Evolutionary conservation across 2,329 filamentous ascomycete species (phyloP).

Genomic region (Trichophyton simii): DNA sequence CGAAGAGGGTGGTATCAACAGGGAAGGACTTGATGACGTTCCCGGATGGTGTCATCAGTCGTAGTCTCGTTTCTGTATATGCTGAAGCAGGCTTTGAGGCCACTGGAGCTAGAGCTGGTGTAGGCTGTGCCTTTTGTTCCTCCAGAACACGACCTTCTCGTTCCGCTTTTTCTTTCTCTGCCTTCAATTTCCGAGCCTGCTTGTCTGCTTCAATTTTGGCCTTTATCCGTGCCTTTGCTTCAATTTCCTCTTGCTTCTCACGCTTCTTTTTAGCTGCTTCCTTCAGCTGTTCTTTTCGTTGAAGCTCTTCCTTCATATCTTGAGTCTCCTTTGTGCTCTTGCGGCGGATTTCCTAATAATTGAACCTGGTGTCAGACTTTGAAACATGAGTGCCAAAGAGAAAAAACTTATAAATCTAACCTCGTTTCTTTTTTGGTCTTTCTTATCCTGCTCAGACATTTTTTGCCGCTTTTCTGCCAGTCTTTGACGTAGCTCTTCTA

Average conservation of each 20-base stretch:
- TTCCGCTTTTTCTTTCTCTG: constrained; percentile 71
- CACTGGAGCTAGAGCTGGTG: constrained; percentile 36
- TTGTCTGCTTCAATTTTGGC: constrained; percentile 94
- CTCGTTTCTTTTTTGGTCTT: constrained; percentile 15
- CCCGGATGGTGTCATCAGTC: constrained; percentile 63
- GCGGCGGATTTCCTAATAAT: constrained; percentile 50
- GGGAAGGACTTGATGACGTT: constrained; percentile 79
- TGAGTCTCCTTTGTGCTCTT: constrained; percentile 85
- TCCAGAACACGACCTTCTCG: constrained; percentile 58
- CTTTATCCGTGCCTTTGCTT: constrained; percentile 78
- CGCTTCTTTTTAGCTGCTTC: constrained; percentile 73
- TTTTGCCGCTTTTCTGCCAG: constrained; percentile 12
- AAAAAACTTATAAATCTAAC: constrained; percentile 7
- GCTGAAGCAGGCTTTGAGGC: constrained; percentile 52
- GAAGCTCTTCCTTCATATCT: constrained; percentile 78
- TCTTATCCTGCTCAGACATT: constrained; percentile 14
- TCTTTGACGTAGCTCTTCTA: constrained; percentile 29
- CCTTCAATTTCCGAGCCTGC: constrained; percentile 71
- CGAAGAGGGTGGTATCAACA: constrained; percentile 82
- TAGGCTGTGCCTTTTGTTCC: constrained; percentile 33
- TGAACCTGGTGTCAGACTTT: not conserved
- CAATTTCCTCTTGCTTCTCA: constrained; percentile 75
- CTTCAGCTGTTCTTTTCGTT: constrained; percentile 81
- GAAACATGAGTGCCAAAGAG: not conserved
- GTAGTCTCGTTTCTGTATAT: constrained; percentile 68